Conservation (phyloP, 495 filamentous ascomycete species). For the Haplographium delicatum region DNA sequence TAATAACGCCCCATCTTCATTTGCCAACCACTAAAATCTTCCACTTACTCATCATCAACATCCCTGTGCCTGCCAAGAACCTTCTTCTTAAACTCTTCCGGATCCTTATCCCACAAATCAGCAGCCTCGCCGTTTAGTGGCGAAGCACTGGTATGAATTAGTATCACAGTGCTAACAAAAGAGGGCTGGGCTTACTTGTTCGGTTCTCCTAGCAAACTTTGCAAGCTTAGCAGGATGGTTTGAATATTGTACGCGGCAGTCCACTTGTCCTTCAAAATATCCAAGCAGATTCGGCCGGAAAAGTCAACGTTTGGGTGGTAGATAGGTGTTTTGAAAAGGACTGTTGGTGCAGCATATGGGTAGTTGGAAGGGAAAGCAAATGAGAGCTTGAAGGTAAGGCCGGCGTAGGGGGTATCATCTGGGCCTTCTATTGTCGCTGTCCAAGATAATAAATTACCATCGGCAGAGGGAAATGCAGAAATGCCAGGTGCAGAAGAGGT, state of each 20-base stretch:
- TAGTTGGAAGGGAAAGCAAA: slow-evolving; percentile 91
- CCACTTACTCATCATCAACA: slow-evolving; percentile 47
- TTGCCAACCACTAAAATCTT: not conserved
- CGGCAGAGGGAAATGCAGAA: slow-evolving; percentile 87
- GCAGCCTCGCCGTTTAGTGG: slow-evolving; percentile 95
- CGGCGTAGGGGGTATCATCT: slow-evolving; percentile 83
- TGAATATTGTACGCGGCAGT: slow-evolving; percentile 90
- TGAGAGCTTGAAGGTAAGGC: slow-evolving; percentile 86
- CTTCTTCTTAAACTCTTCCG: slow-evolving; percentile 78
- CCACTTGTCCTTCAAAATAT: slow-evolving; percentile 99
- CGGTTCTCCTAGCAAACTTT: slow-evolving; percentile 92
- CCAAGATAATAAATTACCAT: slow-evolving; percentile 88
- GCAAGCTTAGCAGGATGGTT: slow-evolving; percentile 85
- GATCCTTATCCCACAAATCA: slow-evolving; percentile 89
- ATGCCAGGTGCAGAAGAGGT: slow-evolving; percentile 87
- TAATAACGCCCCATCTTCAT: slow-evolving; percentile 6
- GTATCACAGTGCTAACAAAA: slow-evolving; percentile 7
- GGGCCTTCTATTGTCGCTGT: slow-evolving; percentile 91
- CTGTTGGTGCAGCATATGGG: slow-evolving; percentile 86
- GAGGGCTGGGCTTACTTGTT: slow-evolving; percentile 74
- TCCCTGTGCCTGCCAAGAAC: slow-evolving; percentile 51
- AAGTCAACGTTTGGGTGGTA: slow-evolving; percentile 95
- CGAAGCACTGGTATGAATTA: slow-evolving; percentile 58
- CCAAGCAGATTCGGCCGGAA: slow-evolving; percentile 86
- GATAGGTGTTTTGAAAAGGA: slow-evolving; percentile 90